Evolutionary conservation across 306 rosid genomes (phyloP), one percentile per base, ranked within the genome.

Genomic region (Begonia loranthoides): DNA sequence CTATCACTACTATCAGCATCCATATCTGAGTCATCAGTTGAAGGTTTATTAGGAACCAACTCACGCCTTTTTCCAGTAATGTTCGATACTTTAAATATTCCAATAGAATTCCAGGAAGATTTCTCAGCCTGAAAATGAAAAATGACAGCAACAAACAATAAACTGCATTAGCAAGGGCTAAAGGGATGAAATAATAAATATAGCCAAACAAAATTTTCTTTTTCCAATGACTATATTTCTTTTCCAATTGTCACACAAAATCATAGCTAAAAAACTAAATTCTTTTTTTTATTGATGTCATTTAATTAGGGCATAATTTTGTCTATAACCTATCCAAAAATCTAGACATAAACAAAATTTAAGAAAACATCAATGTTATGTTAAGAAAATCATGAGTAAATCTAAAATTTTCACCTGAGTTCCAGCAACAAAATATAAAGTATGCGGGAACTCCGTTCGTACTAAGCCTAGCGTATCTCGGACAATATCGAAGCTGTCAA

Each of bases 51-150:
- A 11, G 90, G 94, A 72, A 85, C 71, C 10, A 53, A 68, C 21
- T 78, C 92, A 21, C 79, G 94, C 63, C 89, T 78, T 77, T 82
- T 85, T 28, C 97, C 97, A 66, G 95, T 51, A 63, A 90, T 75
- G 56, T 82, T 80, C 10, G 95, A 72, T 57, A 85, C 71, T 63
- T 80, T 85, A 69, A 79, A 90, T 66, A 90, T 78, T 45, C 94
- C 94, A 68, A 90, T 68, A 48, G 84, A 85, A 61, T 90, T 90
- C 81, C 76, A 74, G 13, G 85, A 67, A 62, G 92, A 56, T 65
- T 82, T 74, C 66, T 82, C 92, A 13, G 97, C 95, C 97, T 85
- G 78, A 60, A 66, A 54, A 60, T 28, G 46, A 65, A 22, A 58
- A 67, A 57, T 22, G 43, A 59, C 5, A 13, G 45, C 51, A 55